Evolutionary conservation across 106 monocot genomes (phyloP), one percentile per base, ranked within the genome.

Genomic region (Allium fistulosum): DNA sequence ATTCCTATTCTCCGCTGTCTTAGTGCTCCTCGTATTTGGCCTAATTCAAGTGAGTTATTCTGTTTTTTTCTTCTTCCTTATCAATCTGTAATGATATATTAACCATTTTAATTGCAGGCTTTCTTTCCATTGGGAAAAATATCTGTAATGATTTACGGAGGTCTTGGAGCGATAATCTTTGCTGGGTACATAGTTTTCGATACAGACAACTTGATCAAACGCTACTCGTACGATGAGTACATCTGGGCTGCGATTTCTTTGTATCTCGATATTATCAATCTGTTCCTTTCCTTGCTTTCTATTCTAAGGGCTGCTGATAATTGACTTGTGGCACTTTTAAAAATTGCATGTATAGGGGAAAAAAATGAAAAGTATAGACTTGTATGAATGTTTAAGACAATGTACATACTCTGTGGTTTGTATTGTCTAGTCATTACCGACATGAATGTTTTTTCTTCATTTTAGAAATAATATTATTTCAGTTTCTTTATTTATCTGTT

Each of bases 121-220:
- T 78, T 94, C 37, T 94, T 94, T 64, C 90, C 90, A 14, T 58
- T 94, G 63, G 94, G 94, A 14, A 87, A 62, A 79, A 71, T 88
- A 11, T 83, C 94, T 2, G 17, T 61, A 4, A 94, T 83, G 90
- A 81, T 94, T n/a, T 94, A 90, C 49, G 87, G 94, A 7, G 87
- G 69, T 0, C 3, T 94, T 8, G 90, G 75, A 2, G 84, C 94
- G 3, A 78, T 94, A 57, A 61, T 87, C 22, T 94, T 90, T 75
- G 80, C 72, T 28, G 87, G 85, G 0, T 90, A 90, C 75, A 83
- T 94, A 18, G 69, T 94, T 28, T 90, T 82, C 11, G 94, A 94
- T 70, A 94, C 94, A 2, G 87, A 94, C 67, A 90, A 94, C 60
- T 71, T 91, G 68, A 87, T 94, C 71, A 94, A 94, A 74, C 82